These are phyloP conservation scores for Batkoa obscura DNA, from an alignment of 371 early-diverging fungal genomes.

Conservation along the genomic window DNA sequence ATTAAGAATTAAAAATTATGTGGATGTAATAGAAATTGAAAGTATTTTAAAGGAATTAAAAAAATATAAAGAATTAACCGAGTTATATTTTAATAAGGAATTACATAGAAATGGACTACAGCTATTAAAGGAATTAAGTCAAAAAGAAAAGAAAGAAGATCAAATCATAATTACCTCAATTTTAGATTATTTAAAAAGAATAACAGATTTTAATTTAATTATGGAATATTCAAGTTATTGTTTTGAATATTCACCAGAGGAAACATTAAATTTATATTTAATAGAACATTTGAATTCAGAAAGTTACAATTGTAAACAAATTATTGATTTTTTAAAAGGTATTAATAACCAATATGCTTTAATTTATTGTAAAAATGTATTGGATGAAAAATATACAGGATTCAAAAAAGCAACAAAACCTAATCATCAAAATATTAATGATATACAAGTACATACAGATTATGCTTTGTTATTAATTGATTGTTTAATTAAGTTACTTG, in stretches of 20 bases:
- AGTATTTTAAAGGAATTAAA: conserved; percentile 38
- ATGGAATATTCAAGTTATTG: conserved; percentile 63
- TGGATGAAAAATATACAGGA: no score
- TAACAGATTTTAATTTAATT: conserved; percentile 47
- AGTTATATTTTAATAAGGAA: conserved; percentile 74
- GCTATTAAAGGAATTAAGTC: conserved; percentile 29
- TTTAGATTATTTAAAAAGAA: conserved; percentile 49
- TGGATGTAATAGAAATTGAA: conserved; percentile 67
- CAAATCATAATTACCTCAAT: conserved; percentile 46
- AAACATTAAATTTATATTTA: conserved; percentile 69
- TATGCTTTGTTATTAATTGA: no score
- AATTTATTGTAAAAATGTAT: no score
- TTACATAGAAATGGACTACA: conserved; percentile 70
- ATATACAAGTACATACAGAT: no score
- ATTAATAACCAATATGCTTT: no score
- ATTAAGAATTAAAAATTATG: conserved; percentile 68
- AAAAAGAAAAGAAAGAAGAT: conserved; percentile 2
- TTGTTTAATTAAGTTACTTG: no score
- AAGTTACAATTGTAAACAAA: conserved; percentile 8
- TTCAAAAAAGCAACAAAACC: no score
- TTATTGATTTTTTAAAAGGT: no score
- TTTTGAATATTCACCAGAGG: conserved; percentile 34
- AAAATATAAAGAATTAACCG: conserved; percentile 71
- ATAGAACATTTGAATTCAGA: conserved; percentile 39
- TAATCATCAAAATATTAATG: no score